A percentile compares a stretch with the other conserved stretches of the same genome.
Conservation (phyloP, 2,329 filamentous ascomycete species). For the Scolecobasidium constrictum region DNA sequence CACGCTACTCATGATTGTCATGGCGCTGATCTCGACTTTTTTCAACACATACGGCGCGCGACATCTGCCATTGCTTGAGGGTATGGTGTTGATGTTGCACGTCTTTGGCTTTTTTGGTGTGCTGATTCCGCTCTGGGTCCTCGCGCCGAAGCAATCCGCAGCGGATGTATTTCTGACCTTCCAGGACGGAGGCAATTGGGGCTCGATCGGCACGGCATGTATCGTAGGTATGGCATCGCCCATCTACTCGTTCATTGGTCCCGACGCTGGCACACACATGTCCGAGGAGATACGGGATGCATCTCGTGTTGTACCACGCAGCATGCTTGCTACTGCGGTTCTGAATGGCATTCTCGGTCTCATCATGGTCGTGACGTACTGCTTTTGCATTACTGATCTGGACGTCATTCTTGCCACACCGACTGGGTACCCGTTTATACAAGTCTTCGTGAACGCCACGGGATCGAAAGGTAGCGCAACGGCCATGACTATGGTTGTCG, state of each 20-base stretch:
- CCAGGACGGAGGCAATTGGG: constrained; percentile 15
- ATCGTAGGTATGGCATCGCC: constrained; percentile 11
- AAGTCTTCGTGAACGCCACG: constrained; percentile 18
- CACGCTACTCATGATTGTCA: constrained; percentile 13
- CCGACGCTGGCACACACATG: constrained; percentile 12
- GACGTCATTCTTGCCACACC: constrained; percentile 1
- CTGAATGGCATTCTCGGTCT: constrained; percentile 10
- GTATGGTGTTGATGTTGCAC: constrained; percentile 18
- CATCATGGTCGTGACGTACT: constrained; percentile 21
- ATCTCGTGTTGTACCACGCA: constrained; percentile 23
- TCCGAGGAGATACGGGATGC: constrained; percentile 25
- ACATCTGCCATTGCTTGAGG: constrained; percentile 19
- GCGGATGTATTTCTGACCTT: constrained; percentile 18
- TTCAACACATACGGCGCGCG: constrained; percentile 18
- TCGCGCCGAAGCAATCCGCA: constrained; percentile 16
- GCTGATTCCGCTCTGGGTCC: constrained; percentile 20
- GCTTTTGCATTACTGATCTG: constrained; percentile 17
- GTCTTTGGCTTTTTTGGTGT: constrained; percentile 20
- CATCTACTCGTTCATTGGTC: constrained; percentile 9
- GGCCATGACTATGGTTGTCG: constrained; percentile 18
- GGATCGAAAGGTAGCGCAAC: constrained; percentile 13
- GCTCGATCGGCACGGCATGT: constrained; percentile 17
- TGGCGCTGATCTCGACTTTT: constrained; percentile 11
- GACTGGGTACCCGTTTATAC: constrained; percentile 13
- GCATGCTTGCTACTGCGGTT: constrained; percentile 28